phyloP scores from a whole-genome alignment of 257 asterid species.

The Solanum megistacrolobum region DNA sequence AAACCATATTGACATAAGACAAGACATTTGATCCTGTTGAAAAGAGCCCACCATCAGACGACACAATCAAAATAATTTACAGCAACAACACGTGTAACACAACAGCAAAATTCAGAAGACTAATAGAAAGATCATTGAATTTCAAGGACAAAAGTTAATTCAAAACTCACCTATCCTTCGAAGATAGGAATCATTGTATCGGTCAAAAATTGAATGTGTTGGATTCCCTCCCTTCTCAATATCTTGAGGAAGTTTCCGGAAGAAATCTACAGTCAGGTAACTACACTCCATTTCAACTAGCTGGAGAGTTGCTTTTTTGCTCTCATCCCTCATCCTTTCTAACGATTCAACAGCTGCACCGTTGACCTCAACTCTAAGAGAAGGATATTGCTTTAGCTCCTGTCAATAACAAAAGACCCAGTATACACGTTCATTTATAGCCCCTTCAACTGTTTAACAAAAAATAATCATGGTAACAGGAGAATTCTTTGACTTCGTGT shows the following conservation, averaged over 20 bases:
- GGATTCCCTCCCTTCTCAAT: slow-evolving; percentile 99
- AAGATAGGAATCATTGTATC: slow-evolving; percentile 90
- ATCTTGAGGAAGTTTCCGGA: slow-evolving; percentile 98
- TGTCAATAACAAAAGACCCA: slow-evolving; percentile 10
- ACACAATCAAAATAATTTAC: background rate
- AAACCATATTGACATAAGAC: slow-evolving; percentile 92
- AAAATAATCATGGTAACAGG: background rate
- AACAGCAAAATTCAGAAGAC: background rate
- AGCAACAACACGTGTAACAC: background rate
- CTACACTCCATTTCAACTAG: slow-evolving; percentile 93
- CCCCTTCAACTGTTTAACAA: background rate
- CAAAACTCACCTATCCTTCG: slow-evolving; percentile 68
- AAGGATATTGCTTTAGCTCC: slow-evolving; percentile 97
- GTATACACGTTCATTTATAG: background rate
- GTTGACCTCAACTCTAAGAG: slow-evolving; percentile 83
- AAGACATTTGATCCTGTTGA: slow-evolving; percentile 77
- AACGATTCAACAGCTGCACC: slow-evolving; percentile 83
- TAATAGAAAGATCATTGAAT: background rate
- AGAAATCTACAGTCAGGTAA: slow-evolving; percentile 92
- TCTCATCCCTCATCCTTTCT: slow-evolving; percentile 92
- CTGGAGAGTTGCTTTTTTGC: slow-evolving; percentile 88
- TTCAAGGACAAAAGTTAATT: background rate
- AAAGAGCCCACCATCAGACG: background rate
- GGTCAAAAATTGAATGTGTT: slow-evolving; percentile 87
- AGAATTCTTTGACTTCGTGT: background rate